A percentile compares a stretch with the other conserved stretches of the same genome.
Evolutionary conservation across 2,329 filamentous ascomycete genomes (phyloP).

Genomic region (Cladosporium sp.): DNA sequence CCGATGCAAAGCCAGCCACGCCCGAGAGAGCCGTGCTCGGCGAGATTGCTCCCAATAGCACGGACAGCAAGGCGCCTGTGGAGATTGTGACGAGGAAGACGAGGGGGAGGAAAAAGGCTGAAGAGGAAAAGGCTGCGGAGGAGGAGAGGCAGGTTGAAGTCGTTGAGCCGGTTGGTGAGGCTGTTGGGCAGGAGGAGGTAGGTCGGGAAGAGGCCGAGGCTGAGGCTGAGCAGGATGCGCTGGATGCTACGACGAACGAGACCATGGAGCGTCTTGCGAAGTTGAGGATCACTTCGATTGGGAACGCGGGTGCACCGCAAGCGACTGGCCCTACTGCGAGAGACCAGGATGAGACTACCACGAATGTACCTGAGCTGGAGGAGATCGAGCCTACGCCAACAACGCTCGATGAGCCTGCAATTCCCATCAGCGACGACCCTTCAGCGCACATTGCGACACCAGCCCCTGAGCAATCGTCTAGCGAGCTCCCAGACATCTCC

Average conservation of each 20-base stretch:
- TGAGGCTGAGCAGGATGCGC: background rate
- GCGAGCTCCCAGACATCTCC: background rate
- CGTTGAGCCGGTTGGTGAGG: background rate
- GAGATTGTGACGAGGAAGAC: constrained; percentile 21
- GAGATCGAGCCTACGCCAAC: background rate
- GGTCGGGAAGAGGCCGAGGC: too few species aligned
- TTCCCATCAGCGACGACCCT: background rate
- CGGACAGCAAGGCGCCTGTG: constrained; percentile 15
- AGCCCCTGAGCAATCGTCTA: background rate
- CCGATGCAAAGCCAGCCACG: constrained; percentile 10
- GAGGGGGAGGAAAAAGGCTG: constrained; percentile 14
- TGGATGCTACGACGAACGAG: constrained; percentile 8
- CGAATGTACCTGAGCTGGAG: background rate
- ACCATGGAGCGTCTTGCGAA: constrained; percentile 9
- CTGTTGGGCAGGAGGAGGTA: constrained; percentile 18
- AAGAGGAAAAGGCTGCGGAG: constrained; percentile 26
- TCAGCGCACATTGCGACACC: background rate
- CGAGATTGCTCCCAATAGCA: constrained; percentile 38
- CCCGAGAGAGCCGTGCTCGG: constrained; percentile 30
- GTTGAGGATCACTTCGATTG: background rate
- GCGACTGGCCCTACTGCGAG: background rate
- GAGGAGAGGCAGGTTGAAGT: constrained; percentile 6
- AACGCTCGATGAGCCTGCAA: background rate
- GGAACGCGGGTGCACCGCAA: background rate
- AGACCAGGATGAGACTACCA: background rate